Evolutionary conservation across 1,284 basidiomycete species (phyloP), one percentile per base, ranked within the genome.

Genomic region (Sparassis latifolia): DNA sequence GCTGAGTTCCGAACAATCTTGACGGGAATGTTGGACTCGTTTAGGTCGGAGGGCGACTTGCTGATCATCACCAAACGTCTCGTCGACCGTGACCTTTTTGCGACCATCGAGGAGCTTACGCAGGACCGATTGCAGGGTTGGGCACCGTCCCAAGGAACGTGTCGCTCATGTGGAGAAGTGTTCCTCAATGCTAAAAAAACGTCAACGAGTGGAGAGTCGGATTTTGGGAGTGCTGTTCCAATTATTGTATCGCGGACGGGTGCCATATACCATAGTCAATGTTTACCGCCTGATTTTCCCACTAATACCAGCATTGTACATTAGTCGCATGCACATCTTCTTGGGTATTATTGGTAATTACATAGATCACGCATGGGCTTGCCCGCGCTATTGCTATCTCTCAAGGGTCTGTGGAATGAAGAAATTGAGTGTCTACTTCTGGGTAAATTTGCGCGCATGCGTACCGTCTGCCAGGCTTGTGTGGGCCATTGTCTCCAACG

Each of bases 11-110:
- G 93, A 42, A 79, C 83, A 3, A 93, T 99, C 52, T 74, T 99
- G 28, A 87, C 86, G 0, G 89, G 92, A 32, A 99, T 99, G 92
- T 73, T 98, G 56, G 92, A 95, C 60, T 89, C 92, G 2, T 98
- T 97, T 71, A 83, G 87, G 28, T 83, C 89, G 4, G 94, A 99
- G 57, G 86, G 87, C 29, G 95, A 98, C 59, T 82, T 96, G 74
- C 75, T 99, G n/a, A 71, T 77, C 33, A 92, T 97, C 62, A 89
- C 92, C 10, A 91, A 89, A 59, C 83, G 86, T 54, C 73, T 98
- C 29, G 75, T 95, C 39, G 82, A 90, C 57, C 79, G 86, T 28
- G 96, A 97, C 65, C 71, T 95, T 33, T 95, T 89, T 55, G 80
- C 84, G 48, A 79, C 80, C 1, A 73, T 95, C 47, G 82, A 84